Conservation (phyloP, 2,329 filamentous ascomycete genomes). For the Hypoxylon sp. region DNA sequence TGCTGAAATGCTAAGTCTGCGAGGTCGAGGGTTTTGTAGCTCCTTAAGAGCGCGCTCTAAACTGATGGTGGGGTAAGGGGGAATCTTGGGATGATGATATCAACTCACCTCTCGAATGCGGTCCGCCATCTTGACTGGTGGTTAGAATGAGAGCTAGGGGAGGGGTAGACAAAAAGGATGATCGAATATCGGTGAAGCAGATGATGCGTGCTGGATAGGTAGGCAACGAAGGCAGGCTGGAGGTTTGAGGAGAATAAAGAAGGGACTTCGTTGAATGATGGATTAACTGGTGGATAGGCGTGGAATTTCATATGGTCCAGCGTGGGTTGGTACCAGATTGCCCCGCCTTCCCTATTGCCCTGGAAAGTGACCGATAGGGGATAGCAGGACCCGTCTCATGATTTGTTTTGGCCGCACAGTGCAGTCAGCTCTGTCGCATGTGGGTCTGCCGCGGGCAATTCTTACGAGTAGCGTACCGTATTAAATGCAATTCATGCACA, state of each 20-base stretch:
- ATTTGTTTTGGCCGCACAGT: slow-evolving; percentile 45
- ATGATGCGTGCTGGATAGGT: slow-evolving; percentile 32
- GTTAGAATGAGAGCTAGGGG: slow-evolving; percentile 42
- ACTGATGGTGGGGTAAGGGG: slow-evolving; percentile 54
- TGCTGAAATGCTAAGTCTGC: slow-evolving; percentile 22
- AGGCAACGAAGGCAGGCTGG: slow-evolving; percentile 46
- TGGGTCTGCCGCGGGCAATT: slow-evolving; percentile 13
- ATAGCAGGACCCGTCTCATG: slow-evolving; percentile 41
- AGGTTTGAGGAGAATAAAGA: slow-evolving; percentile 47
- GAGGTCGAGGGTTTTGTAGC: slow-evolving; percentile 13
- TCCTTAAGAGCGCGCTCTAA: slow-evolving; percentile 39
- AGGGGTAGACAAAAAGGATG: slow-evolving; percentile 52
- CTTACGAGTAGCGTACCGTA: slow-evolving; percentile 12
- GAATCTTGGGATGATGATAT: slow-evolving; percentile 37
- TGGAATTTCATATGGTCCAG: slow-evolving; percentile 53
- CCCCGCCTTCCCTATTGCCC: slow-evolving; percentile 49
- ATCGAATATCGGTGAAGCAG: slow-evolving; percentile 47
- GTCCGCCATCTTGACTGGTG: slow-evolving; percentile 65
- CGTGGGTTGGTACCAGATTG: slow-evolving; percentile 49
- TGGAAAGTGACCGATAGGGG: slow-evolving; percentile 40
- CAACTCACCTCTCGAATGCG: slow-evolving; percentile 88
- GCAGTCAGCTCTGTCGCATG: slow-evolving; percentile 14
- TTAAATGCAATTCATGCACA: not conserved
- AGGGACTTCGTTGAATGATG: slow-evolving; percentile 48
- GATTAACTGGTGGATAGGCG: slow-evolving; percentile 49